phyloP scores from a whole-genome alignment of 164 flowering plant genomes.

The Warburgia ugandensis region DNA sequence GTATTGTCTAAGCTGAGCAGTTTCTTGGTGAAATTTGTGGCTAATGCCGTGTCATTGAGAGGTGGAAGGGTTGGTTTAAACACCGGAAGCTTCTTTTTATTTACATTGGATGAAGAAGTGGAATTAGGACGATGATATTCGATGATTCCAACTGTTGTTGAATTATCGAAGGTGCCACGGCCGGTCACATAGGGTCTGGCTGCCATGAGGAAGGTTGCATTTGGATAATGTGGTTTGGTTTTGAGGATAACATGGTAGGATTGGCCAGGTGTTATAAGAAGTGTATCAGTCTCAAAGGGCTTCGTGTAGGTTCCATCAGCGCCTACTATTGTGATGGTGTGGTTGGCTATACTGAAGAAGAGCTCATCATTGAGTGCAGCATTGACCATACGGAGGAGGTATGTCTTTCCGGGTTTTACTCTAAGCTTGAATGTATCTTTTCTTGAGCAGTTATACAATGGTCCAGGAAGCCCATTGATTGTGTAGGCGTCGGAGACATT shows the following conservation, averaged over 20 bases:
- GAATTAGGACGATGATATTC: background rate
- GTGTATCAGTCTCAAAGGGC: constrained; percentile 35
- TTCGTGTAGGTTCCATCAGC: constrained; percentile 17
- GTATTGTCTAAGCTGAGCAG: constrained; percentile 8
- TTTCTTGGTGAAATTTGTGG: constrained; percentile 8
- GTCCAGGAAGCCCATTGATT: no score
- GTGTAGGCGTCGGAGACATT: no score
- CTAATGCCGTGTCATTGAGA: constrained; percentile 12
- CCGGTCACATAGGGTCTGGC: no score
- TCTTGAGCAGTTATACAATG: no score
- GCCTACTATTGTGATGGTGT: constrained; percentile 7
- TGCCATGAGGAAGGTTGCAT: no score
- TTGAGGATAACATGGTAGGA: constrained; percentile 28
- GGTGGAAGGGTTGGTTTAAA: constrained; percentile 10
- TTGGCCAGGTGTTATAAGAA: constrained; percentile 48
- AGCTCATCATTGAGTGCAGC: no score
- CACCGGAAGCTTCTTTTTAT: constrained; percentile 9
- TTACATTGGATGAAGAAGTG: background rate
- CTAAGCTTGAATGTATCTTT: no score
- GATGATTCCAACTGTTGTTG: constrained; percentile 17
- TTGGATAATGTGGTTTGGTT: no score
- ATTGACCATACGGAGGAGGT: no score
- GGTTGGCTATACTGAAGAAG: constrained; percentile 11
- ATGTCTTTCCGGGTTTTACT: no score
- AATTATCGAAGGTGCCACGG: no score